These are phyloP conservation scores for Talaromyces ruber DNA, from an alignment of 495 filamentous ascomycete species.

Conservation along the genomic window DNA sequence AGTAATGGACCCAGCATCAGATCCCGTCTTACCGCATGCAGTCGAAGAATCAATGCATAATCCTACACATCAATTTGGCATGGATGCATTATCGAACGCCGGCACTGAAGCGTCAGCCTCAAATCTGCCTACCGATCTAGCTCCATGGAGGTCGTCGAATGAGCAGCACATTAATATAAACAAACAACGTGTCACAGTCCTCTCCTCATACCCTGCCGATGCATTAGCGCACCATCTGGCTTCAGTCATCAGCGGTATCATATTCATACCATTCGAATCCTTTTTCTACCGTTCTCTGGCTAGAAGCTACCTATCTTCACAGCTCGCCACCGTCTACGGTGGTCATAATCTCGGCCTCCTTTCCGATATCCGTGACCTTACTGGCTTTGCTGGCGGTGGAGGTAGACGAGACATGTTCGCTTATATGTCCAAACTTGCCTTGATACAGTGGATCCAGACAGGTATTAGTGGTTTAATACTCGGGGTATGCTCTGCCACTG, in stretches of 20 bases:
- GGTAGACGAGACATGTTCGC: conserved; percentile 25
- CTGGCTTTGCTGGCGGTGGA: conserved; percentile 33
- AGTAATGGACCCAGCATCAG: too few relatives aligned
- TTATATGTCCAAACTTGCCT: conserved; percentile 34
- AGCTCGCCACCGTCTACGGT: conserved; percentile 2
- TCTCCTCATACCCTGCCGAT: conserved; percentile 39
- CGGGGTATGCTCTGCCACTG: conserved; percentile 32
- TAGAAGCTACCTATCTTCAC: conserved; percentile 26
- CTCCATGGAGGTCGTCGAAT: background rate
- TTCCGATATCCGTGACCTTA: conserved; percentile 25
- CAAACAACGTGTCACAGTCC: conserved; percentile 37
- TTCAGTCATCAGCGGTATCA: conserved; percentile 28
- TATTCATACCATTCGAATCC: conserved; percentile 40
- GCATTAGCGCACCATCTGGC: conserved; percentile 37
- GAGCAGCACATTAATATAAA: background rate
- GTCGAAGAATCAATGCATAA: conserved; percentile 26
- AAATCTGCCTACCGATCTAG: background rate
- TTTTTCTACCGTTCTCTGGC: conserved; percentile 40
- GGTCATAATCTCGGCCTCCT: conserved; percentile 12
- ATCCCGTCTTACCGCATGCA: conserved; percentile 21
- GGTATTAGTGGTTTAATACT: conserved; percentile 35
- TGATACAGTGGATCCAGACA: conserved; percentile 39
- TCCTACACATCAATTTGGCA: background rate
- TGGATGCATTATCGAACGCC: background rate
- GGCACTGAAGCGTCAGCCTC: background rate